phyloP scores from a whole-genome alignment of 2,329 filamentous ascomycete species.

The Talaromyces sp. region DNA sequence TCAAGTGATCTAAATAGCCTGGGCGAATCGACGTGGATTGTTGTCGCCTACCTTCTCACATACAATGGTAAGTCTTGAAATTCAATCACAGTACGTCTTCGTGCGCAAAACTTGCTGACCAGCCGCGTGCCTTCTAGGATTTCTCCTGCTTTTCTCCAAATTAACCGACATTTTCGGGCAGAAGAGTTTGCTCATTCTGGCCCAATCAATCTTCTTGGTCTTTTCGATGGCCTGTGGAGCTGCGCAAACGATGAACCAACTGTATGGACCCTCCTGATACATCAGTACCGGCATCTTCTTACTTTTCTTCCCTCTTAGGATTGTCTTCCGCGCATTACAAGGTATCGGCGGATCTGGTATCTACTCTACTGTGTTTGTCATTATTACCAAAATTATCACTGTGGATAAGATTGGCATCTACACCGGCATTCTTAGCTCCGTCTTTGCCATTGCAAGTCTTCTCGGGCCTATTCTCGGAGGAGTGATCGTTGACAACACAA shows the following conservation, averaged over 20 bases:
- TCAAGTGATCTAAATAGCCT: neutral
- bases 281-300: neutral
- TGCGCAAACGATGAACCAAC: conserved; percentile 8
- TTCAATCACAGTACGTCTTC: neutral
- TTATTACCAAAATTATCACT: neutral
- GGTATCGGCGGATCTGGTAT: conserved; percentile 5
- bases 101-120: neutral
- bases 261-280: neutral
- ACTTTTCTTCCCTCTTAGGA: neutral
- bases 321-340: conserved; percentile 5
- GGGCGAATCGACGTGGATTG: neutral
- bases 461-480: conserved; percentile 17
- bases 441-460: conserved; percentile 1
- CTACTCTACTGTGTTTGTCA: neutral
- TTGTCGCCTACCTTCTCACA: neutral
- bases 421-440: neutral
- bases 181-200: neutral
- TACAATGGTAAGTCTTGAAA: neutral
- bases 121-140: neutral
- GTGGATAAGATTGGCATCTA: neutral
- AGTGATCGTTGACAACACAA: conserved; percentile 11
- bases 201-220: neutral
- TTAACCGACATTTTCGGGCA: conserved; percentile 6
- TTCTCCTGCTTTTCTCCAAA: conserved; percentile 5
- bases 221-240: conserved; percentile 6